Percentiles rank a stretch among this genome's conserved stretches.
Conservation (phyloP, 163 green algal genomes). For the Dunaliella salina region DNA sequence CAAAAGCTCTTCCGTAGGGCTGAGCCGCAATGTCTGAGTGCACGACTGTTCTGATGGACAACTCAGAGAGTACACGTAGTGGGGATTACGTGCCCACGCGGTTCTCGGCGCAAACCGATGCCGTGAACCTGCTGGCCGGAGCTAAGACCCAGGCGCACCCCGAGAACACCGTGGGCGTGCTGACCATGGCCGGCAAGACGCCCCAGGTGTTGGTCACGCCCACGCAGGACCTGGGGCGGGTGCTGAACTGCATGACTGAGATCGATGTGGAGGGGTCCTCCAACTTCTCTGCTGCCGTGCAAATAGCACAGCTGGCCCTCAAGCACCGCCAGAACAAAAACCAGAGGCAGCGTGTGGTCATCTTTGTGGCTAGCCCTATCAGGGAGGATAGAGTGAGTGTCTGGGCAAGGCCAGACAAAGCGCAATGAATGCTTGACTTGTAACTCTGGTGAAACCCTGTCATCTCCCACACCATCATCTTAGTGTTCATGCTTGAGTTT, state of each 20-base stretch:
- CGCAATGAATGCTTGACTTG: too few relatives aligned
- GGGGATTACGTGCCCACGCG: slow-evolving; percentile 94
- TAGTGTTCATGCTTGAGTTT: too few relatives aligned
- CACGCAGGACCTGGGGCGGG: slow-evolving; percentile 93
- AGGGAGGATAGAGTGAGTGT: slow-evolving; percentile 71
- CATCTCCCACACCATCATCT: too few relatives aligned
- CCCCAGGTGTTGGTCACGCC: slow-evolving; percentile 93
- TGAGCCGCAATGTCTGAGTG: slow-evolving; percentile 13
- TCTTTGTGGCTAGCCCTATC: slow-evolving; percentile 92
- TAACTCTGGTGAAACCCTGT: too few relatives aligned
- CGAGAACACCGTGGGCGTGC: slow-evolving; percentile 96
- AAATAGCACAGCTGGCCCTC: slow-evolving; percentile 96
- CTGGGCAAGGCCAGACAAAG: too few relatives aligned
- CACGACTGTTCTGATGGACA: slow-evolving; percentile 91
- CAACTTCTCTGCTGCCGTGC: slow-evolving; percentile 82
- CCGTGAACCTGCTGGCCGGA: slow-evolving; percentile 93
- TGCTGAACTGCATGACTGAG: slow-evolving; percentile 87
- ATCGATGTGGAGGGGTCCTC: slow-evolving; percentile 83
- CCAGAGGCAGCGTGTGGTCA: slow-evolving; percentile 94
- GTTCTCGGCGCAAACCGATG: slow-evolving; percentile 94
- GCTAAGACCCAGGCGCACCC: slow-evolving; percentile 96
- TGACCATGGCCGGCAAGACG: slow-evolving; percentile 93
- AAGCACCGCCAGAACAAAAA: slow-evolving; percentile 99
- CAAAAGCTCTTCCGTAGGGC: too few relatives aligned
- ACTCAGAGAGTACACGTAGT: slow-evolving; percentile 92